A percentile compares a stretch with the other conserved stretches of the same genome.
phyloP scores from a whole-genome alignment of 768 basidiomycete species.

The Artomyces pyxidatus region DNA sequence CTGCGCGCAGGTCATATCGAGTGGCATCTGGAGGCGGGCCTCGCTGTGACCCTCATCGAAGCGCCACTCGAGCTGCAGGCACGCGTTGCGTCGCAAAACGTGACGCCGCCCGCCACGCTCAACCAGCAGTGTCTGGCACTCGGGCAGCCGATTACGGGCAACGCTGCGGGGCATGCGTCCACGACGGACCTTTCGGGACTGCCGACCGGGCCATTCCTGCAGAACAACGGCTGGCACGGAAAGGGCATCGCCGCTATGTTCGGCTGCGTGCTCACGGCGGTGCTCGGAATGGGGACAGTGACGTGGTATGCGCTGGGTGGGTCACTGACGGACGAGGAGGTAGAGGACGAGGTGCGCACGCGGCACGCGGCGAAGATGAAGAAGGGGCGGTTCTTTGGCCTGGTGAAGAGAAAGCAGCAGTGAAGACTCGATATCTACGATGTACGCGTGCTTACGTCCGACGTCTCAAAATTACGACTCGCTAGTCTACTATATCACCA shows the following conservation, averaged over 20 bases:
- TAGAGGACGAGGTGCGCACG: slow-evolving; percentile 59
- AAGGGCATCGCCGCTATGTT: slow-evolving; percentile 72
- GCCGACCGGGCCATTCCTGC: slow-evolving; percentile 61
- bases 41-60: slow-evolving; percentile 80
- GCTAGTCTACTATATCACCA: too few relatives aligned
- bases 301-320: slow-evolving; percentile 84
- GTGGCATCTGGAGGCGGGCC: slow-evolving; percentile 79
- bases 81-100: slow-evolving; percentile 25
- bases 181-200: slow-evolving; percentile 63
- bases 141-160: slow-evolving; percentile 58
- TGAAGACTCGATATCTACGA: too few relatives aligned
- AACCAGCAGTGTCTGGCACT: slow-evolving; percentile 67
- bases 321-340: slow-evolving; percentile 67
- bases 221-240: slow-evolving; percentile 63
- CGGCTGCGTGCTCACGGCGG: slow-evolving; percentile 70
- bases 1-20: slow-evolving; percentile 67
- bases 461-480: too few relatives aligned
- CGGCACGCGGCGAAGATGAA: slow-evolving; percentile 50
- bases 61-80: slow-evolving; percentile 69
- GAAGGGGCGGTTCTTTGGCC: slow-evolving; percentile 38
- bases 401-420: slow-evolving; percentile 12
- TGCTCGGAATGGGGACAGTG: slow-evolving; percentile 75
- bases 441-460: too few relatives aligned
- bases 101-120: slow-evolving; percentile 44
- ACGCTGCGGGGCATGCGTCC: slow-evolving; percentile 76